Percentiles rank a stretch among this genome's conserved stretches.
phyloP scores from a whole-genome alignment of 1,284 basidiomycete genomes.

The Ganoderma resinaceum region DNA sequence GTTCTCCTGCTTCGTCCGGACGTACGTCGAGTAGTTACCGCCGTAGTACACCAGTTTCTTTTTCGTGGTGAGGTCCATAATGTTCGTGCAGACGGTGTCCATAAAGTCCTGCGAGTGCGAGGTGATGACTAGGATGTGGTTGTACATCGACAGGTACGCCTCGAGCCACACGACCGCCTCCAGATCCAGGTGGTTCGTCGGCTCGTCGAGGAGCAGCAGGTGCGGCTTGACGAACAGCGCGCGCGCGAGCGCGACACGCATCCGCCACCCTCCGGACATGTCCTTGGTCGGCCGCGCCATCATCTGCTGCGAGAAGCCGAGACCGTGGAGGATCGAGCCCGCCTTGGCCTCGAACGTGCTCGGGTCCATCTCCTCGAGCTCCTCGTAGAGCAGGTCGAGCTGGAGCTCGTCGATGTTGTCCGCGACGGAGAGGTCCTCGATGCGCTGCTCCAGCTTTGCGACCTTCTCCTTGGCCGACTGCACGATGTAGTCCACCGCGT shows the following conservation, averaged over 20 bases:
- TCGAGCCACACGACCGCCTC: constrained; percentile 99
- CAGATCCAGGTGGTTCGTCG: constrained; percentile 88
- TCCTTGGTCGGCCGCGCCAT: constrained; percentile 98
- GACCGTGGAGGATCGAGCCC: constrained; percentile 94
- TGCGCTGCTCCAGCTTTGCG: constrained; percentile 92
- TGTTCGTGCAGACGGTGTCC: constrained; percentile 96
- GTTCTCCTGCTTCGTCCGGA: constrained; percentile 96
- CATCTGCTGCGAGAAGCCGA: constrained; percentile 92
- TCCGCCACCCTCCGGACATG: constrained; percentile 99
- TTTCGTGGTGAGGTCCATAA: constrained; percentile 94
- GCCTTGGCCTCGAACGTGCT: constrained; percentile 96
- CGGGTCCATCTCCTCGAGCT: constrained; percentile 97
- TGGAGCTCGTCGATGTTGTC: constrained; percentile 91
- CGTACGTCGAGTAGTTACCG: constrained; percentile 97
- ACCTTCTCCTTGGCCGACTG: constrained; percentile 94
- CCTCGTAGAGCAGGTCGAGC: constrained; percentile 90
- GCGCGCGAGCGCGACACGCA: constrained; percentile 96
- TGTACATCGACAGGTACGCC: constrained; percentile 97
- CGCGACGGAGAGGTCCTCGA: constrained; percentile 92
- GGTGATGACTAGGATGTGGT: constrained; percentile 96
- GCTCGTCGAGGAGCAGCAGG: constrained; percentile 90
- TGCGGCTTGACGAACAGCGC: constrained; percentile 98
- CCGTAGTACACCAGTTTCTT: constrained; percentile 93
- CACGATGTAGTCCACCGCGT: constrained; percentile 97
- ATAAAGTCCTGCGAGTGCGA: constrained; percentile 99